phyloP scores from a whole-genome alignment of 371 early-diverging fungal genomes.

The Lichtheimia ramosa region DNA sequence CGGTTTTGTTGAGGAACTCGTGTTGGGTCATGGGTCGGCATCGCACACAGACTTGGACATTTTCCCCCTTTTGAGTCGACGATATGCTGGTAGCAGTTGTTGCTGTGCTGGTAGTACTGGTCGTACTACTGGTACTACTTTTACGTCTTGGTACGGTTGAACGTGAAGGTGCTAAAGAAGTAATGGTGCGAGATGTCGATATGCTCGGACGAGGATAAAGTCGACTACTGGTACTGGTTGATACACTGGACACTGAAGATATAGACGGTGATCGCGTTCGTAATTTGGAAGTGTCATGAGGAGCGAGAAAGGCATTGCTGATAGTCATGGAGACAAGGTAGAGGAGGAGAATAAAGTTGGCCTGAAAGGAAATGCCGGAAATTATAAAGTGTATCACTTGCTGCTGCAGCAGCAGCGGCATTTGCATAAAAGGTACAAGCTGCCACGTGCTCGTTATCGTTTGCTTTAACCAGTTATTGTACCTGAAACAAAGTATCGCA shows the following conservation, averaged over 20 bases:
- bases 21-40: constrained; percentile 35
- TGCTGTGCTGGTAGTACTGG: background rate
- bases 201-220: constrained; percentile 9
- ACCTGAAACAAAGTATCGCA: no score
- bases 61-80: constrained; percentile 31
- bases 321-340: background rate
- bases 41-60: constrained; percentile 42
- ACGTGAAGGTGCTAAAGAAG: constrained; percentile 11
- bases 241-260: constrained; percentile 4
- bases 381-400: no score
- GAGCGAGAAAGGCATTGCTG: constrained; percentile 4
- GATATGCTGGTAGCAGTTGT: background rate
- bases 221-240: constrained; percentile 7
- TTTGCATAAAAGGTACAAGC: no score
- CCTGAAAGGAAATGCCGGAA: no score
- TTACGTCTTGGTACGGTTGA: constrained; percentile 9
- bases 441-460: no score
- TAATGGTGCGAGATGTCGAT: constrained; percentile 15
- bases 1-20: constrained; percentile 7
- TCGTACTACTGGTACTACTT: constrained; percentile 8
- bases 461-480: no score
- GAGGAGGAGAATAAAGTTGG: no score
- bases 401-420: no score
- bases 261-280: constrained; percentile 11
- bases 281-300: constrained; percentile 2